Evolutionary conservation across 108 stramenopile species (phyloP), one percentile per base, ranked within the genome.

Genomic region (Schizochytrium sp.): DNA sequence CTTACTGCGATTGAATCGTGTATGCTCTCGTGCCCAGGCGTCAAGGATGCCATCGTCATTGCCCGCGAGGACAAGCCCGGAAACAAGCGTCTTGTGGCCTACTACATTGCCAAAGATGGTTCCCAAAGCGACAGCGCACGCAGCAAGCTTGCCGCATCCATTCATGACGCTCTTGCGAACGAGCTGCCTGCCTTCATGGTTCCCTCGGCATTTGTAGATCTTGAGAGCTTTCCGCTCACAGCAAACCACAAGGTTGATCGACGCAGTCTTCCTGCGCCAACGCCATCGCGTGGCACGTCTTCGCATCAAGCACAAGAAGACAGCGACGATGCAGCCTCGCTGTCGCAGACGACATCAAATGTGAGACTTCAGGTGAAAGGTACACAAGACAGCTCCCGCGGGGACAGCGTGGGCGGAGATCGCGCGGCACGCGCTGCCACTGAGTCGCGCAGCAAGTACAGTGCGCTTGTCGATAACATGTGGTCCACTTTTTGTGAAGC

Each of bases 1-100:
- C 88, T 91, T 23, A 87, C 87, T 5, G 90, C 87, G 69, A 91
- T 91, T 47, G 90, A 91, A 34, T 53, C 48, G 19, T 12, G n/a
- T 12, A 47, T 83, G 48, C 76, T 83, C 25, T 12, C 12, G 12
- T 53, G 51, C 5, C 23, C 44, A 23, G 48, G 45, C n/a, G 76
- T 83, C 28, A 47, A 53, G 28, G 76, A 83, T 12, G 76, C 76
- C 51, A 53, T 83, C 23, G 76, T 83, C 10, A 34, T 83, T 6
- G 76, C 76, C n/a, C 76, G 76, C 51, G 76, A 83, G 28, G 76
- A 83, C 51, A 83, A 43, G 12, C 76, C 76, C 12, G 76, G 76
- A 1, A 47, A 83, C 16, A 83, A 83, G 76, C 45, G 76, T 12
- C 76, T 83, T 34, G 76, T 83, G 6, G 76, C 76, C 12, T 83